phyloP scores from a whole-genome alignment of 345 rosid genomes.

The Eutrema japonicum region DNA sequence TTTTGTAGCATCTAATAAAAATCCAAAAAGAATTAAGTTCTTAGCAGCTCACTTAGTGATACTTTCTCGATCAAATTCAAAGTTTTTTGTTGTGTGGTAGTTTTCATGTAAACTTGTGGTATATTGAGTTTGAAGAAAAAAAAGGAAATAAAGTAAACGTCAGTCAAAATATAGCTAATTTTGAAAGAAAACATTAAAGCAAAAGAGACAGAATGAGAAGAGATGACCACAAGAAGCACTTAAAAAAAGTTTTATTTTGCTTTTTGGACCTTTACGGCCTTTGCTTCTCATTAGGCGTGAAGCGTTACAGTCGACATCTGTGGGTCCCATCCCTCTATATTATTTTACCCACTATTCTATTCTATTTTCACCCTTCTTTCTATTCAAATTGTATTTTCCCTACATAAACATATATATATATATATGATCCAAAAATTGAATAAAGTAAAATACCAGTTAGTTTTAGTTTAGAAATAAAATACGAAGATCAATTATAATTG shows the following conservation, averaged over 20 bases:
- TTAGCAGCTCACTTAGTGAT: not conserved
- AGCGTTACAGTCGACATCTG: conserved; percentile 40
- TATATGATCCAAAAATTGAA: not conserved
- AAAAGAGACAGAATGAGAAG: conserved; percentile 55
- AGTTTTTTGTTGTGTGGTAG: conserved; percentile 31
- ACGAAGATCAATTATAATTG: not conserved
- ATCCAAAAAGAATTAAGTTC: not conserved
- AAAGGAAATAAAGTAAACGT: conserved; percentile 19
- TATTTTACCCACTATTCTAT: conserved; percentile 12
- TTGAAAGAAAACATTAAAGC: conserved; percentile 15
- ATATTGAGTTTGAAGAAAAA: conserved; percentile 39
- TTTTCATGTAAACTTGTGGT: conserved; percentile 28
- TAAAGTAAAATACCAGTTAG: not conserved
- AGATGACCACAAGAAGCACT: conserved; percentile 63
- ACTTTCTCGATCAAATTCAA: conserved; percentile 40
- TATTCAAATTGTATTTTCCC: not conserved
- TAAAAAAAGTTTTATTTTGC: conserved; percentile 40
- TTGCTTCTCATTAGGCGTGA: conserved; percentile 76
- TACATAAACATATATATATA: not conserved
- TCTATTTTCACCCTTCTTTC: conserved; percentile 28
- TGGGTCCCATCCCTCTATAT: conserved; percentile 42
- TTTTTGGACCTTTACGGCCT: conserved; percentile 64
- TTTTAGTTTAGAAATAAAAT: not conserved
- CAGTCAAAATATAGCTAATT: conserved; percentile 56
- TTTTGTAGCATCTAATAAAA: not conserved